A percentile compares a stretch with the other conserved stretches of the same genome.
Evolutionary conservation across 805 yeast species (phyloP).

Genomic region (Suhomyces sp.): DNA sequence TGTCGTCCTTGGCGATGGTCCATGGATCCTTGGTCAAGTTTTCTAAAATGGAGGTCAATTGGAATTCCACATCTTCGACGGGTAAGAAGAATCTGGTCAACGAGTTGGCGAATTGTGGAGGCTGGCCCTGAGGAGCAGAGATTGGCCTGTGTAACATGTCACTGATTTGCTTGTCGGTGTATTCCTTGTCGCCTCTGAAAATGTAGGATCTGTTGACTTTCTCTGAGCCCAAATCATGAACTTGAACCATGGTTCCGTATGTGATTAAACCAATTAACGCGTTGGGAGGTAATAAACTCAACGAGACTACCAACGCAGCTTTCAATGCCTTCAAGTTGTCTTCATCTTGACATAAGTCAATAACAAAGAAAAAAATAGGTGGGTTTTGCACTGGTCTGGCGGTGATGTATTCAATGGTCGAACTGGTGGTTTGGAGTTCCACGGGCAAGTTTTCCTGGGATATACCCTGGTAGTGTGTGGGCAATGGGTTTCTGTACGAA

Average conservation of each 20-base stretch:
- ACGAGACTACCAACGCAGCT: conserved; percentile 72
- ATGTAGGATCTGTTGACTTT: conserved; percentile 73
- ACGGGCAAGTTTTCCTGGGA: conserved; percentile 76
- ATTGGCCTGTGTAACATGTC: conserved; percentile 46
- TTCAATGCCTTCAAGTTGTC: conserved; percentile 84
- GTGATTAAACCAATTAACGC: conserved; percentile 86
- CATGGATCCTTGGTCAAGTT: conserved; percentile 79
- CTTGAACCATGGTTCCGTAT: conserved; percentile 85
- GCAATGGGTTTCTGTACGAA: conserved; percentile 72
- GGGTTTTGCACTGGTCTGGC: conserved; percentile 79
- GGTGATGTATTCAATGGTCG: conserved; percentile 84
- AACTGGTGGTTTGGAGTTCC: conserved; percentile 65
- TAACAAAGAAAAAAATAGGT: conserved; percentile 81
- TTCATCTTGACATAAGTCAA: conserved; percentile 86
- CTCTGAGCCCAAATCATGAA: conserved; percentile 72
- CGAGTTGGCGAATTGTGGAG: conserved; percentile 27
- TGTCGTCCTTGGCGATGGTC: conserved; percentile 79
- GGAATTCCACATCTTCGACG: conserved; percentile 76
- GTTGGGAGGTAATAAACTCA: conserved; percentile 83
- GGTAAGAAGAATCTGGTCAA: conserved; percentile 69
- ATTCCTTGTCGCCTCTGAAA: conserved; percentile 88
- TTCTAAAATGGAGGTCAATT: conserved; percentile 76
- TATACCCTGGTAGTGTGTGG: conserved; percentile 76
- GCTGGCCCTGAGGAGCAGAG: conserved; percentile 25
- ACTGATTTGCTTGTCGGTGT: conserved; percentile 65